phyloP scores from a whole-genome alignment of 495 filamentous ascomycete species.

The Annulohypoxylon nitens region DNA sequence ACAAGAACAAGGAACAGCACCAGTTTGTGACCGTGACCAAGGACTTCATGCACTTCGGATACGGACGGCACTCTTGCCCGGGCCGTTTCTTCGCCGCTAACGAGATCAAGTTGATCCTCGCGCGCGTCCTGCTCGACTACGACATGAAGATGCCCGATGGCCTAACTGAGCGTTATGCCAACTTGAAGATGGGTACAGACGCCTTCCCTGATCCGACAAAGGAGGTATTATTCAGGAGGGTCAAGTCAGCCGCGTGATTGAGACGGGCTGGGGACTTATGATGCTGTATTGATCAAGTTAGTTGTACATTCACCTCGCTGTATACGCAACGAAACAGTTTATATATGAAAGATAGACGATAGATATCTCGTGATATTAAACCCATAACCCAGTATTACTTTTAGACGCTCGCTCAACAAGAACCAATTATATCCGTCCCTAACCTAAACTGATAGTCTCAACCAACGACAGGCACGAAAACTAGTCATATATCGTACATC shows the following conservation, averaged over 20 bases:
- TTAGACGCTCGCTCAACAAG: background rate
- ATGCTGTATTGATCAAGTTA: background rate
- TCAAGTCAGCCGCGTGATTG: slow-evolving; percentile 11
- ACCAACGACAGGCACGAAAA: background rate
- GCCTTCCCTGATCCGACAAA: slow-evolving; percentile 48
- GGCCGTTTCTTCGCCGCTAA: slow-evolving; percentile 62
- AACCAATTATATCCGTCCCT: background rate
- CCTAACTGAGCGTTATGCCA: slow-evolving; percentile 44
- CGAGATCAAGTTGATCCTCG: slow-evolving; percentile 60
- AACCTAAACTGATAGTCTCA: background rate
- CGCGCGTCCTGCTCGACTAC: slow-evolving; percentile 55
- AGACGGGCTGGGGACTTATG: background rate
- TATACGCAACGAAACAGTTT: background rate
- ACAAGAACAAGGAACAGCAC: slow-evolving; percentile 51
- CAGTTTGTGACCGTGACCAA: slow-evolving; percentile 61
- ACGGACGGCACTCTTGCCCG: slow-evolving; percentile 62
- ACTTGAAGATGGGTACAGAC: slow-evolving; percentile 35
- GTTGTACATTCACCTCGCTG: background rate
- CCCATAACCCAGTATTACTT: background rate
- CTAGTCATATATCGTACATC: background rate
- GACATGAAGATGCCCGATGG: slow-evolving; percentile 54
- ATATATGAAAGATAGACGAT: slow-evolving; percentile 1
- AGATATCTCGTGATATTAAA: slow-evolving; percentile 2
- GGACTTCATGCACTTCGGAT: slow-evolving; percentile 60
- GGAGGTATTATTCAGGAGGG: slow-evolving; percentile 48